These are phyloP conservation scores for Desmodesmus armatus DNA, from an alignment of 139 green algal species.

Conservation along the genomic window DNA sequence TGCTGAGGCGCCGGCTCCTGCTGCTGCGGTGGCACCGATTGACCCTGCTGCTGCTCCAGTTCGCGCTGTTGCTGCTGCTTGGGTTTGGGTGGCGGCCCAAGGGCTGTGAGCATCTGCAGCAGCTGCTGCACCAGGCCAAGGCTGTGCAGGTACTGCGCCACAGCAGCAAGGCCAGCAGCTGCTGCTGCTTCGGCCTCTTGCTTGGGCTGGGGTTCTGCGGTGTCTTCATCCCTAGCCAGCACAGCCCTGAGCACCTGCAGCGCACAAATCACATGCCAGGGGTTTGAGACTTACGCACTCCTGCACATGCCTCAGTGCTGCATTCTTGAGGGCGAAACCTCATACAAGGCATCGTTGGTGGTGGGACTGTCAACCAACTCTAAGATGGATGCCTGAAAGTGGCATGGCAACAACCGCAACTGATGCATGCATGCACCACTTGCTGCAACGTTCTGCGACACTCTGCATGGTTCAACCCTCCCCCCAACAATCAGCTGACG, in stretches of 20 bases:
- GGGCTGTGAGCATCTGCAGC: slow-evolving; percentile 12
- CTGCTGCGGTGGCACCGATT: neutral
- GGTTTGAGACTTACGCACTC: too few species aligned
- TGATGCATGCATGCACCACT: too few species aligned
- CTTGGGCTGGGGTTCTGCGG: neutral
- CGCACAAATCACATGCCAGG: neutral
- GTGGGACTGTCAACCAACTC: too few species aligned
- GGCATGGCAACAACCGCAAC: too few species aligned
- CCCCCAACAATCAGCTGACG: too few species aligned
- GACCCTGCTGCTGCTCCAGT: neutral
- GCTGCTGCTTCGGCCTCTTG: neutral
- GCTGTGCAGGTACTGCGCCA: neutral
- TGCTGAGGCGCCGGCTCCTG: neutral
- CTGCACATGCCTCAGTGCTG: too few species aligned
- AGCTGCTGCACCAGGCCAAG: slow-evolving; percentile 19
- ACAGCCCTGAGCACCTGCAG: slow-evolving; percentile 16
- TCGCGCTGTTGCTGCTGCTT: neutral
- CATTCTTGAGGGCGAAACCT: too few species aligned
- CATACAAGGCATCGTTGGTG: too few species aligned
- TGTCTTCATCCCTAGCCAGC: neutral
- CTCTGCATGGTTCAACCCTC: too few species aligned
- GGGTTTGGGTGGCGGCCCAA: neutral
- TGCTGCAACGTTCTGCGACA: too few species aligned
- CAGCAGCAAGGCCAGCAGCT: neutral
- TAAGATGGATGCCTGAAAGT: too few species aligned